These are phyloP conservation scores for Isoetes taiwanensis DNA, from an alignment of 75 land plant species.

Conservation along the genomic window DNA sequence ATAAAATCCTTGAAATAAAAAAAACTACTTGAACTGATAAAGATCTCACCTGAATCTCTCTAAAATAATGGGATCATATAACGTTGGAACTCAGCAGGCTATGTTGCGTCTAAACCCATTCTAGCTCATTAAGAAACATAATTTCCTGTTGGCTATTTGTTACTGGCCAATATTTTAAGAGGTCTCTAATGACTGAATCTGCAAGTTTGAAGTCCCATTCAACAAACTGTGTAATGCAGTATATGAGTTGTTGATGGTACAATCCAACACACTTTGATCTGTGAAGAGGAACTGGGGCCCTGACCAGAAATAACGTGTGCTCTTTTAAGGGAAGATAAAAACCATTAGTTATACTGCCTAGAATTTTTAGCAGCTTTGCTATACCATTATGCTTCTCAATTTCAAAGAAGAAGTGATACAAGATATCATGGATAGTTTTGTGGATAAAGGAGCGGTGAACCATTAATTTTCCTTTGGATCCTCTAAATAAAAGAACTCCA, in stretches of 20 bases:
- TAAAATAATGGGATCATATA: conserved; percentile 22
- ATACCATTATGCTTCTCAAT: conserved; percentile 57
- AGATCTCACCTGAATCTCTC: no score
- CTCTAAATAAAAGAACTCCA: conserved; percentile 59
- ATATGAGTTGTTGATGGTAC: conserved; percentile 23
- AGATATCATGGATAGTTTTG: conserved; percentile 51
- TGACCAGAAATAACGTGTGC: no score
- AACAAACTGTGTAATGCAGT: conserved; percentile 27
- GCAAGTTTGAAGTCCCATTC: conserved; percentile 20
- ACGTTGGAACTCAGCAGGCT: conserved; percentile 3
- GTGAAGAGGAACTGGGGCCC: conserved; percentile 19
- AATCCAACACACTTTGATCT: conserved; percentile 17
- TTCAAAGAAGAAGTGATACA: conserved; percentile 57
- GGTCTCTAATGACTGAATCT: conserved; percentile 16
- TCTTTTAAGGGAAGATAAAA: conserved; percentile 66
- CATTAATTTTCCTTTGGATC: conserved; percentile 62
- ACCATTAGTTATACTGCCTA: conserved; percentile 67
- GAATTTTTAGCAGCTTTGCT: conserved; percentile 53
- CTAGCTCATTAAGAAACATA: conserved; percentile 17
- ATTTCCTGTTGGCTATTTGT: conserved; percentile 27
- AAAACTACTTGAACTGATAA: no score
- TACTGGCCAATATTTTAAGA: conserved; percentile 22
- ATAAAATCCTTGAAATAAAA: no score
- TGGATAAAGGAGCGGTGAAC: conserved; percentile 62
- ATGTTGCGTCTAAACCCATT: conserved; percentile 17